phyloP scores from a whole-genome alignment of 202 grass and related monocot species.

The Bolboschoenoplectus hybrid region DNA sequence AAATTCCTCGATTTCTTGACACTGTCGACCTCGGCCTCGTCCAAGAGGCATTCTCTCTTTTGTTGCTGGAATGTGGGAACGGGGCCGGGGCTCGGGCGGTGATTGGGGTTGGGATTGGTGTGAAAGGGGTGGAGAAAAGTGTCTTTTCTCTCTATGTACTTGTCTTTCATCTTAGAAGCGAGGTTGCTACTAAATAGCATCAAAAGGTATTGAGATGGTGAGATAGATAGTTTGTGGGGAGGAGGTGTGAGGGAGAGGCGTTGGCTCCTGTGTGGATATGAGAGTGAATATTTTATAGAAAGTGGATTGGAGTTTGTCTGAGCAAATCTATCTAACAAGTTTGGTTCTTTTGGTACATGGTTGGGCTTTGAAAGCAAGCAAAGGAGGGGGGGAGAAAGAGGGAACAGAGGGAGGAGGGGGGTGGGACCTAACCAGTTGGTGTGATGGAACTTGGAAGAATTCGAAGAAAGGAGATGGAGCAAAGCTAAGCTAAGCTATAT shows the following conservation, averaged over 20 bases:
- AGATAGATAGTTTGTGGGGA: not conserved
- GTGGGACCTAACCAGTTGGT: constrained; percentile 38
- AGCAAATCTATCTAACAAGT: not conserved
- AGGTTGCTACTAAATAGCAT: constrained; percentile 47
- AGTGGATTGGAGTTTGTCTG: constrained; percentile 29
- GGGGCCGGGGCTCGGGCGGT: constrained; percentile 22
- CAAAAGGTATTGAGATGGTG: not conserved
- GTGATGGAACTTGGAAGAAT: constrained; percentile 11
- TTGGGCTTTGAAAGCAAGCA: constrained; percentile 49
- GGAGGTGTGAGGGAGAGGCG: not conserved
- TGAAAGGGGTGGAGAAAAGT: constrained; percentile 41
- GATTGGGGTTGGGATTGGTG: constrained; percentile 25
- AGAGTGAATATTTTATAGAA: constrained; percentile 38
- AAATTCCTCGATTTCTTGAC: constrained; percentile 47
- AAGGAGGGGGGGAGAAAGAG: constrained; percentile 5
- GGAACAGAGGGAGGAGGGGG: constrained; percentile 32
- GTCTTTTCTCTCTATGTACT: constrained; percentile 60
- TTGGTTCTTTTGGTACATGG: constrained; percentile 36
- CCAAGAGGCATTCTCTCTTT: constrained; percentile 68
- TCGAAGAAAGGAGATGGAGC: constrained; percentile 1
- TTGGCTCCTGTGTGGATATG: not conserved
- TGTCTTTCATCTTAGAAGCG: constrained; percentile 57
- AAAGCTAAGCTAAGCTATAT: no score
- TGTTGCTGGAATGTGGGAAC: constrained; percentile 44
- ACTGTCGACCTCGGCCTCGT: constrained; percentile 75